Evolutionary conservation across 2,329 filamentous ascomycete species (phyloP).

Genomic region (Alternaria panax): DNA sequence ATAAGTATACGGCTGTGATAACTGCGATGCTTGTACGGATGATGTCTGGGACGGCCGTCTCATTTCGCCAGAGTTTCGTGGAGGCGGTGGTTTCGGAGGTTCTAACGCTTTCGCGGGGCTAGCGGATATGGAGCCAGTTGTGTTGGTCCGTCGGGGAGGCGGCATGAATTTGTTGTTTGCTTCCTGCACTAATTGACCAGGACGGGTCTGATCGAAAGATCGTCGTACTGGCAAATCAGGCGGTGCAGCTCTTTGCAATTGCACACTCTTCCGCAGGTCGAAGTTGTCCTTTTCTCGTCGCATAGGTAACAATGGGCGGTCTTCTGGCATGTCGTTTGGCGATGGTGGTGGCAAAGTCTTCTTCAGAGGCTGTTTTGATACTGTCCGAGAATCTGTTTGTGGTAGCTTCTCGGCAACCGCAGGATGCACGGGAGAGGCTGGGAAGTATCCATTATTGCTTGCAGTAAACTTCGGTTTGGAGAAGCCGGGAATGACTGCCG

Average conservation of each 20-base stretch:
- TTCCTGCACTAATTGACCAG: constrained; percentile 33
- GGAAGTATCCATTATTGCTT: constrained; percentile 43
- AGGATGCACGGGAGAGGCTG: constrained; percentile 41
- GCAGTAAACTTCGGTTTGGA: constrained; percentile 33
- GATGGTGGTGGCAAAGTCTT: constrained; percentile 23
- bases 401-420: constrained; percentile 38
- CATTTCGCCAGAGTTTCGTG: constrained; percentile 46
- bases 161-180: constrained; percentile 40
- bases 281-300: constrained; percentile 48
- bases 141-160: constrained; percentile 47
- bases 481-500: constrained; percentile 31
- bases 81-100: constrained; percentile 45
- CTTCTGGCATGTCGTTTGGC: constrained; percentile 45
- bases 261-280: constrained; percentile 47
- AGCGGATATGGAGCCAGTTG: constrained; percentile 19
- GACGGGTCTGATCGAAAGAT: constrained; percentile 47
- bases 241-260: constrained; percentile 38
- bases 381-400: constrained; percentile 29
- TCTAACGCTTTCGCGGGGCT: constrained; percentile 33
- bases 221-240: constrained; percentile 46
- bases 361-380: constrained; percentile 27
- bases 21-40: constrained; percentile 21
- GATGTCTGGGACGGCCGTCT: constrained; percentile 33
- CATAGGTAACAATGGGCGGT: constrained; percentile 60
- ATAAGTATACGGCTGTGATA: constrained; percentile 44